Evolutionary conservation across 305 asterid genomes (phyloP).

Genomic region (Caryopteris hybrid): DNA sequence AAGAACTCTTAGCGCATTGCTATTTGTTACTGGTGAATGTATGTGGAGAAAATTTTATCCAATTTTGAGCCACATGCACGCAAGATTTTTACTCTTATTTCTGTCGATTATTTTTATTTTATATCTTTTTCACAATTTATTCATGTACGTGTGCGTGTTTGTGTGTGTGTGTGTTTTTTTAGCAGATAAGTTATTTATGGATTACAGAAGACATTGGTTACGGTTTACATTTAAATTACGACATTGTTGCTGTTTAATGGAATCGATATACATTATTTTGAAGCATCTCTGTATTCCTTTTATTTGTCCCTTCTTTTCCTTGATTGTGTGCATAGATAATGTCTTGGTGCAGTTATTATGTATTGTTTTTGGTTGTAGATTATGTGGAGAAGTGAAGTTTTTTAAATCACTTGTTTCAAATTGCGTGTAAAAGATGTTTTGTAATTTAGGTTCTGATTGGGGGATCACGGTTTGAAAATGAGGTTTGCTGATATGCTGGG

Average conservation of each 20-base stretch:
- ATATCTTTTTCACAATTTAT: too few species aligned
- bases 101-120: neutral
- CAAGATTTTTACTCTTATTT: neutral
- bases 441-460: constrained; percentile 10
- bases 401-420: constrained; percentile 8
- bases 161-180: neutral
- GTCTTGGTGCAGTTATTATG: neutral
- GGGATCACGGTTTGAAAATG: constrained; percentile 34
- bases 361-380: constrained; percentile 4
- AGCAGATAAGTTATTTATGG: constrained; percentile 1
- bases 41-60: neutral
- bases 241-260: neutral
- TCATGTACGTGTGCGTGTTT: too few species aligned
- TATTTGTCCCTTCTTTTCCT: neutral
- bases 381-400: neutral
- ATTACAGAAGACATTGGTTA: neutral
- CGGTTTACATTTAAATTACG: neutral
- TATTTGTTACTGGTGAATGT: constrained; percentile 16
- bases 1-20: neutral
- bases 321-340: neutral
- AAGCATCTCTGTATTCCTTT: neutral
- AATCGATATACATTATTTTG: neutral
- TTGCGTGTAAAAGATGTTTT: constrained; percentile 1
- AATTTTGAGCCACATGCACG: constrained; percentile 20
- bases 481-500: constrained; percentile 40